phyloP scores from a whole-genome alignment of 768 basidiomycete genomes.

The Phaeotremella fagi region DNA sequence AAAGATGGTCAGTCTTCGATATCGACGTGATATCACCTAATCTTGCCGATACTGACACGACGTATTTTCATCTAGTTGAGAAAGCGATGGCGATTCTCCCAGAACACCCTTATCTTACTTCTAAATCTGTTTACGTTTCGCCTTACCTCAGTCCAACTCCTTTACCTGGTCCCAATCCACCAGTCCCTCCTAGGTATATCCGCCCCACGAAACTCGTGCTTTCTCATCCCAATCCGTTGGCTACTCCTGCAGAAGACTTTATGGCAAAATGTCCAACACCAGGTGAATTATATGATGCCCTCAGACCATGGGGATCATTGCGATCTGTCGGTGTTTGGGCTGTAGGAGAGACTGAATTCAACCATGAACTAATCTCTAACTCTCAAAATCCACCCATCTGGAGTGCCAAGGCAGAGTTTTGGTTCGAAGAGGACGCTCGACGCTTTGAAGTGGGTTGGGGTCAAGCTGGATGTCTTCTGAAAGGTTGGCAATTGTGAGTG shows the following conservation, averaged over 20 bases:
- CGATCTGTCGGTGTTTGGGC: constrained; percentile 22
- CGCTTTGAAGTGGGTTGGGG: constrained; percentile 33
- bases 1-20: constrained; percentile 25
- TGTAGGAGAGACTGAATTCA: constrained; percentile 1
- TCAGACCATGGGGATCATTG: constrained; percentile 34
- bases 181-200: constrained; percentile 20
- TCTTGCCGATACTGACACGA: neutral
- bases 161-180: constrained; percentile 16
- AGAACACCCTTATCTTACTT: constrained; percentile 15
- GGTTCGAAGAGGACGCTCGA: constrained; percentile 37
- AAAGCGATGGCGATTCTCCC: constrained; percentile 28
- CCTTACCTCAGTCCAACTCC: constrained; percentile 21
- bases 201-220: constrained; percentile 13
- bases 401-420: constrained; percentile 34
- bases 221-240: neutral
- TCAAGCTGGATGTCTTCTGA: constrained; percentile 16
- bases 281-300: constrained; percentile 24
- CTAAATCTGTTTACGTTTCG: constrained; percentile 20
- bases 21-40: no score
- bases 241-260: constrained; percentile 5
- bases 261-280: constrained; percentile 22
- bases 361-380: neutral
- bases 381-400: constrained; percentile 3
- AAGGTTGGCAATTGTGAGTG: constrained; percentile 41
- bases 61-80: constrained; percentile 14